Evolutionary conservation across 805 yeast genomes (phyloP).

Genomic region (Ascoidea asiatica): DNA sequence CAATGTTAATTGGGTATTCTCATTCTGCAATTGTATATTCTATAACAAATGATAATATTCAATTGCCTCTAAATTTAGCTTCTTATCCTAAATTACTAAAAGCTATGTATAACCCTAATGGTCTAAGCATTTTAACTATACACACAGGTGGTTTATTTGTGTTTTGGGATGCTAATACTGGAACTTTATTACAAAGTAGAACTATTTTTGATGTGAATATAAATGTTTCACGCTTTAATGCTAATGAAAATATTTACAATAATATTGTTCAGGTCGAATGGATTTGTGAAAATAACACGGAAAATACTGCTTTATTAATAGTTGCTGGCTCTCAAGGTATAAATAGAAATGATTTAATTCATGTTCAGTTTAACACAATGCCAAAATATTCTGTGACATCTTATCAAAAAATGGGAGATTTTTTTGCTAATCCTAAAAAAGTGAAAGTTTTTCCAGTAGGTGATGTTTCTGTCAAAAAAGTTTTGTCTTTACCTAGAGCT

Average conservation of each 20-base stretch:
- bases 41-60: conserved; percentile 39
- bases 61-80: conserved; percentile 27
- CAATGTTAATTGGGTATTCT: conserved; percentile 59
- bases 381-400: conserved; percentile 73
- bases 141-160: conserved; percentile 77
- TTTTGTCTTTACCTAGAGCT: conserved; percentile 40
- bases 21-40: conserved; percentile 58
- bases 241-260: conserved; percentile 17
- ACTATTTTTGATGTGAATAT: conserved; percentile 52
- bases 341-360: conserved; percentile 30
- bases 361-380: conserved; percentile 68
- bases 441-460: conserved; percentile 45
- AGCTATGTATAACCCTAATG: conserved; percentile 86
- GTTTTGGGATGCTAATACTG: conserved; percentile 86
- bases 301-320: conserved; percentile 58
- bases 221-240: conserved; percentile 29
- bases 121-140: conserved; percentile 65
- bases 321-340: conserved; percentile 45
- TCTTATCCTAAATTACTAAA: conserved; percentile 27
- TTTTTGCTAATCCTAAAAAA: conserved; percentile 47
- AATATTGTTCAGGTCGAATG: conserved; percentile 48
- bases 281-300: conserved; percentile 74
- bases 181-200: conserved; percentile 63
- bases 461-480: conserved; percentile 26
- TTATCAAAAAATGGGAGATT: conserved; percentile 68